Evolutionary conservation across 1,284 basidiomycete genomes (phyloP).

Genomic region (Cutaneotrichosporon cavernicola): DNA sequence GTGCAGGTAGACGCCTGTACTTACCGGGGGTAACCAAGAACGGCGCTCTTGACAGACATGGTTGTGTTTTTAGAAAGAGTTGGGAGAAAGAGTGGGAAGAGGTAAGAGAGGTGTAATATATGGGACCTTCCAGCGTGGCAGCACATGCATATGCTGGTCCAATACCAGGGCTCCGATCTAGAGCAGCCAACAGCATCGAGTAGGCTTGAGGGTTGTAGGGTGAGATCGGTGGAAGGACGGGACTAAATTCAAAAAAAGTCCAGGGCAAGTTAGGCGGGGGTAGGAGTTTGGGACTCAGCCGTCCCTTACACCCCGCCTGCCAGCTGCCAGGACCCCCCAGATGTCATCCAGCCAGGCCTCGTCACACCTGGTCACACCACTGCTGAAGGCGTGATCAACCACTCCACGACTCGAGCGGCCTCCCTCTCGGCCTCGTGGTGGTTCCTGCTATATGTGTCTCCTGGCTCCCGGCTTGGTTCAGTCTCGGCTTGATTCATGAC

Average conservation of each 20-base stretch:
- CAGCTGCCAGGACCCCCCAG: background rate
- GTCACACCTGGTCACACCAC: background rate
- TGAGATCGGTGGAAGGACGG: slow-evolving; percentile 3
- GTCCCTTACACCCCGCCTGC: background rate
- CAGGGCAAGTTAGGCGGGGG: background rate
- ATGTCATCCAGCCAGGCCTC: too few species aligned
- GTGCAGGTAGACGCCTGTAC: background rate
- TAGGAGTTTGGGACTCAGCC: too few species aligned
- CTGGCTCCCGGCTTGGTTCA: background rate
- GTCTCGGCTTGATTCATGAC: background rate
- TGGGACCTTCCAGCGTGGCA: slow-evolving; percentile 4
- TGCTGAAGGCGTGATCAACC: background rate
- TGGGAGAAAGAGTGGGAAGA: slow-evolving; percentile 13
- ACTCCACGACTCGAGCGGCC: background rate
- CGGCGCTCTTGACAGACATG: slow-evolving; percentile 64
- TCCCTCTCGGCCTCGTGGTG: background rate
- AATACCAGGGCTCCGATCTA: background rate
- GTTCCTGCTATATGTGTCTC: background rate
- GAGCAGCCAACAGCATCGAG: too few species aligned
- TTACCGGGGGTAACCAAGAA: slow-evolving; percentile 84
- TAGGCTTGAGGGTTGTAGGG: background rate
- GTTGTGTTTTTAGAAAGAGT: slow-evolving; percentile 10
- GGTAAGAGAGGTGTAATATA: background rate
- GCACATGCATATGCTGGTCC: background rate
- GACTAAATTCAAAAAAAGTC: slow-evolving; percentile 6